Base-by-base conservation (phyloP, 345 rosid species). In the Syzygium aqueum region DNA sequence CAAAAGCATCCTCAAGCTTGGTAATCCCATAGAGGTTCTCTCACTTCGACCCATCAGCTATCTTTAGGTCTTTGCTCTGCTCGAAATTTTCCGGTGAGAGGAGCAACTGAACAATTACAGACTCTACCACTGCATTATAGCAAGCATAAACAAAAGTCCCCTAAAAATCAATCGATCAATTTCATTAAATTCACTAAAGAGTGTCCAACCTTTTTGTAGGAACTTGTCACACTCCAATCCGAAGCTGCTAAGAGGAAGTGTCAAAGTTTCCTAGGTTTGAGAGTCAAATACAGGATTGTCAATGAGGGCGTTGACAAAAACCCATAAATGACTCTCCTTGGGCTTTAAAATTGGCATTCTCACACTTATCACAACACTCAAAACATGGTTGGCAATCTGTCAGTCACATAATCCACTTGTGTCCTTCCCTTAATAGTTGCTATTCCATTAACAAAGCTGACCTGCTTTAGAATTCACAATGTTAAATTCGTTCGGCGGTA, bases 201-300 rank as follows among this genome's bases (percentile, higher is more conserved):
- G 6, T 7, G 1, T 50, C 14, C 50, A 37, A 97, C 99, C 99
- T 93, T 95, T 95, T 92, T 97, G 96, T 87, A 96, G 89, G 89
- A 95, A 88, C 23, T 95, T 97, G 63, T 97, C 98, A 89, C 99
- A 96, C 90, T 94, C 94, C 6, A 98, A 95, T 3, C 99, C 99
- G 50, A 97, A 96, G 88, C 96, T 97, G 93, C 97, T 95, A 90
- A 94, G 97, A 54, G 98, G 96, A 89, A 97, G 98, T 27, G 99
- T 96, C 94, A 96, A 87, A 86, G 97, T 96, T 93, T 97, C 99
- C 92, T 97, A 95, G 15, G 99, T 97, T 91, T 98, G 99, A 87
- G 99, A 98, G 89, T 98, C 99, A 88, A 98, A 98, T 57, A 99
- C 99, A 85, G 98, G 99, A 88, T 98, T 98, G 92, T 96, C 99